These are phyloP conservation scores for Anthracocystis panici-leucophaei DNA, from an alignment of 1,284 basidiomycete species.

Conservation along the genomic window DNA sequence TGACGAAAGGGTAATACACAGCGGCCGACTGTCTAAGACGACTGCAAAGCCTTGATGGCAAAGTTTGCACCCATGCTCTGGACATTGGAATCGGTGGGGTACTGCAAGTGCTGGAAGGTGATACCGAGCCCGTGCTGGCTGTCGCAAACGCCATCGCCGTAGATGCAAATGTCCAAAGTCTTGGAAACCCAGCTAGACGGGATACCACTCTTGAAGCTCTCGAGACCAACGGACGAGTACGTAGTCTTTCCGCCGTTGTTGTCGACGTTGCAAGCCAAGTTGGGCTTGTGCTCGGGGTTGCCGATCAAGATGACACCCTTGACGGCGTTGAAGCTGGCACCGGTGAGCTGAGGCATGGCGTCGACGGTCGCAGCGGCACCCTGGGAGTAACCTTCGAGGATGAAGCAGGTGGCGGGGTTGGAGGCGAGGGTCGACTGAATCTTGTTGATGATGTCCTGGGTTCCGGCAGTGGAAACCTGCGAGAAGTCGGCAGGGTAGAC, in stretches of 20 bases:
- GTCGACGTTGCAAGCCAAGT: slow-evolving; percentile 66
- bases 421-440: slow-evolving; percentile 19
- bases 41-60: slow-evolving; percentile 37
- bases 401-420: slow-evolving; percentile 41
- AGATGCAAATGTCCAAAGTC: slow-evolving; percentile 65
- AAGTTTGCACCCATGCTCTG: slow-evolving; percentile 58
- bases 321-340: slow-evolving; percentile 55
- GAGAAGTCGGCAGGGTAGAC: slow-evolving; percentile 61
- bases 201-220: slow-evolving; percentile 32
- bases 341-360: slow-evolving; percentile 54
- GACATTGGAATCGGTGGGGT: slow-evolving; percentile 41
- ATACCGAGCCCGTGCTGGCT: slow-evolving; percentile 53
- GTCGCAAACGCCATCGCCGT: slow-evolving; percentile 66
- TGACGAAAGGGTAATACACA: not conserved
- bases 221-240: slow-evolving; percentile 44
- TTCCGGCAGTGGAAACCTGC: slow-evolving; percentile 58
- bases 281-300: slow-evolving; percentile 63
- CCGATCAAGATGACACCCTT: slow-evolving; percentile 68
- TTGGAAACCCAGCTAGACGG: slow-evolving; percentile 59
- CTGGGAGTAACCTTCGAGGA: slow-evolving; percentile 57
- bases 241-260: slow-evolving; percentile 59
- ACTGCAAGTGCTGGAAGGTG: slow-evolving; percentile 57
- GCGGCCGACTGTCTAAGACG: not conserved
- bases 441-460: slow-evolving; percentile 51
- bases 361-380: slow-evolving; percentile 66